A percentile compares a stretch with the other conserved stretches of the same genome.
phyloP scores from a whole-genome alignment of 306 rosid species.

The Vachellia pachyceras region DNA sequence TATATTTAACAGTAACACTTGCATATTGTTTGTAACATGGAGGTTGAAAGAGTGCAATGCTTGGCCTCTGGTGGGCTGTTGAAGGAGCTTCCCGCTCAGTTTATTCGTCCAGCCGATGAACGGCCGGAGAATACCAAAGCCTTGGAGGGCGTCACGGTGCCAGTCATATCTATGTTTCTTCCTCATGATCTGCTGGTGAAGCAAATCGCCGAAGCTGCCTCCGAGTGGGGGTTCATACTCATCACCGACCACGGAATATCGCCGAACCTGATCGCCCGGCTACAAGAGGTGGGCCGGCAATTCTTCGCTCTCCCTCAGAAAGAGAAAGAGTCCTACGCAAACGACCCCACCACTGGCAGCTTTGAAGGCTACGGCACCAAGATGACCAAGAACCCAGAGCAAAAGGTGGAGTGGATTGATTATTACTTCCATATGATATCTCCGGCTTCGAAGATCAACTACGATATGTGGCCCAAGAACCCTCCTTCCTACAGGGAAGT shows the following conservation, averaged over 20 bases:
- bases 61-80: constrained; percentile 11
- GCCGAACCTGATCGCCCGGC: constrained; percentile 41
- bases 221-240: constrained; percentile 62
- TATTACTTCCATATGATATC: constrained; percentile 59
- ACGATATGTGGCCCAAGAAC: constrained; percentile 54
- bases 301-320: constrained; percentile 60
- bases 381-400: constrained; percentile 58
- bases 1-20: no score
- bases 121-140: constrained; percentile 49
- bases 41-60: constrained; percentile 37
- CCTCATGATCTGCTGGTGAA: constrained; percentile 33
- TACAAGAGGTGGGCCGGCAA: constrained; percentile 54
- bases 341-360: constrained; percentile 55
- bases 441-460: constrained; percentile 57
- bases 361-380: constrained; percentile 75
- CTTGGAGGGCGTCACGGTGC: constrained; percentile 35
- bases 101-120: constrained; percentile 40
- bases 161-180: constrained; percentile 39
- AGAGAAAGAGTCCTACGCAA: constrained; percentile 63
- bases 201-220: constrained; percentile 36
- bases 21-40: constrained; percentile 16
- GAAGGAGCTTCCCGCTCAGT: constrained; percentile 43
- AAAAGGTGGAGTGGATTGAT: constrained; percentile 78
- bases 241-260: constrained; percentile 61
- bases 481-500: constrained; percentile 67